Conservation (phyloP, 2,329 filamentous ascomycete species). For the Echinosphaeria canescens region DNA sequence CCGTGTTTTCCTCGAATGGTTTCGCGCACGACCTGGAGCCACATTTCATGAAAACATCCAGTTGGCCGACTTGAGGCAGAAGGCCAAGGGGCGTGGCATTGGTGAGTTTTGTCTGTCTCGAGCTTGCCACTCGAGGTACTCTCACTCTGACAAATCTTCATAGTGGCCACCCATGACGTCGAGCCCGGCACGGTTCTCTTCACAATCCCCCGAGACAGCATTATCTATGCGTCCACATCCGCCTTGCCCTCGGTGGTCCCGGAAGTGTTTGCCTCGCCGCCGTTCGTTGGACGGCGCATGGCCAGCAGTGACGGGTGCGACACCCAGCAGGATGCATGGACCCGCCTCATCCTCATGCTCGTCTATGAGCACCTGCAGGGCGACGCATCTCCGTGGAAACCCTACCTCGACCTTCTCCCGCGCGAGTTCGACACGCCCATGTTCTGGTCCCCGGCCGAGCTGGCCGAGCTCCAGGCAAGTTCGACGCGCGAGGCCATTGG, state of each 20-base stretch:
- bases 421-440: slow-evolving; percentile 61
- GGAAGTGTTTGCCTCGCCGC: slow-evolving; percentile 28
- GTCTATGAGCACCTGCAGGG: slow-evolving; percentile 49
- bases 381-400: slow-evolving; percentile 44
- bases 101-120: slow-evolving; percentile 16
- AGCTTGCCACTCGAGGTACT: no score
- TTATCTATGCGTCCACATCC: slow-evolving; percentile 47
- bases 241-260: slow-evolving; percentile 41
- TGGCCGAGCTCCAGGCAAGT: slow-evolving; percentile 54
- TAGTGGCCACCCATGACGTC: slow-evolving; percentile 53
- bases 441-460: slow-evolving; percentile 61
- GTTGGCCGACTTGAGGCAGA: slow-evolving; percentile 26
- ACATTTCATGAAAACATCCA: slow-evolving; percentile 28
- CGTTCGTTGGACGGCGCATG: slow-evolving; percentile 6
- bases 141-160: background rate
- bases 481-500: slow-evolving; percentile 61
- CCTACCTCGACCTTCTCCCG: slow-evolving; percentile 61
- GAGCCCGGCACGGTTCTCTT: slow-evolving; percentile 58
- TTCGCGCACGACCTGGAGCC: slow-evolving; percentile 24
- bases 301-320: slow-evolving; percentile 12
- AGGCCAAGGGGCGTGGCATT: slow-evolving; percentile 30
- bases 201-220: slow-evolving; percentile 48
- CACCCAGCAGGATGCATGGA: slow-evolving; percentile 26
- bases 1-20: slow-evolving; percentile 28
- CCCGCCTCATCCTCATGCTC: slow-evolving; percentile 50